Evolutionary conservation across 495 filamentous ascomycete species (phyloP), one percentile per base, ranked within the genome.

Genomic region (Xylaria cubensis): DNA sequence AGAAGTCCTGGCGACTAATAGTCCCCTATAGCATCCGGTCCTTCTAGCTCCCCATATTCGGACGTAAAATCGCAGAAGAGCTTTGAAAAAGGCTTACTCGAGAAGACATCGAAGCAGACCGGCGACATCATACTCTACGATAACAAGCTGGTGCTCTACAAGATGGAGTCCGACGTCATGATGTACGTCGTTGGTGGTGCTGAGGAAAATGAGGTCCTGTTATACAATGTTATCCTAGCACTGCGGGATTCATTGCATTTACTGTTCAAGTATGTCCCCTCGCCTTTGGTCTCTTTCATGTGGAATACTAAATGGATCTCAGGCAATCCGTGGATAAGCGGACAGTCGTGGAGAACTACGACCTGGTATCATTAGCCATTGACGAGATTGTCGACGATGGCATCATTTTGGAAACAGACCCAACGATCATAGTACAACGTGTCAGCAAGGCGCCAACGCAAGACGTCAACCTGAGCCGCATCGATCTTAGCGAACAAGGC

Each of bases 351-450:
- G 96, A 99, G 83, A 97, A 98, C 87, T 99, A 98, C 85, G 96
- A 98, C 78, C 88, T 87, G 10, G 92, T 97, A 69, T 92, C 94
- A 26, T 87, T 99, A 26, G 92, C 95, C 55, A 92, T 98, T 68
- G 96, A 99, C 81, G 96, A 99, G 81, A 93, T 97, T 68, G 90
- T 97, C 41, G 96, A 98, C 81, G 96, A 98, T 74, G 96, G 96
- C 41, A 94, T 99, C 74, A 94, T 98, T 73, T 87, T 99, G 15
- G 96, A 99, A 84, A 97, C 94, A 0, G 96, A 99, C 80, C 94
- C 96, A 0, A 93, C 95, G 36, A 89, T 97, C 72, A 93, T 99
- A 76, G 91, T 94, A 46, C 93, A 93, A 73, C 84, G 96, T 67
- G 97, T 98, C 76, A 97, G 92, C 86, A 90, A 91, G 76, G 93